These are phyloP conservation scores for Chlamydomonas asymmetrica DNA, from an alignment of 139 green algal genomes.

Conservation along the genomic window DNA sequence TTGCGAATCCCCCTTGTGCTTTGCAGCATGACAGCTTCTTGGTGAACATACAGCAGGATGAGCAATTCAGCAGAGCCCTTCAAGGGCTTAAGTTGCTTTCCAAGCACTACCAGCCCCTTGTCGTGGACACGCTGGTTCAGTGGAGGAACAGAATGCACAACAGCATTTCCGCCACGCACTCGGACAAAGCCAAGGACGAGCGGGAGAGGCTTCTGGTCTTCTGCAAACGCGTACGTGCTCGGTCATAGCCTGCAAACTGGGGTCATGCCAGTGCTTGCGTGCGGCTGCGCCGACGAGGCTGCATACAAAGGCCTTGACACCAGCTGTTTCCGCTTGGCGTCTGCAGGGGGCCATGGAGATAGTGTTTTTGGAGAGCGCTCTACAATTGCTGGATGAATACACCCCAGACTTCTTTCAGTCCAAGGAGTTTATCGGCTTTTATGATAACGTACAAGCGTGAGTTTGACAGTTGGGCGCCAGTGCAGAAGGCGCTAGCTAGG, in stretches of 20 bases:
- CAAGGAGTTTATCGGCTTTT: slow-evolving; percentile 43
- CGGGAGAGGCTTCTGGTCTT: slow-evolving; percentile 26
- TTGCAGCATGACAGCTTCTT: too few relatives aligned
- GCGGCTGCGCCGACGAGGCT: too few relatives aligned
- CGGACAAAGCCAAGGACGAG: slow-evolving; percentile 27
- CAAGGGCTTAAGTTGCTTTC: too few relatives aligned
- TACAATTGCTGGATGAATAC: slow-evolving; percentile 51
- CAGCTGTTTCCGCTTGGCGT: background rate
- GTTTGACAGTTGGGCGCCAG: background rate
- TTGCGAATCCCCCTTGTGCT: too few relatives aligned
- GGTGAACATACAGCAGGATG: too few relatives aligned
- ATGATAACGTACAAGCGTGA: slow-evolving; percentile 39
- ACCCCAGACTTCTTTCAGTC: slow-evolving; percentile 28
- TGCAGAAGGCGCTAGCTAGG: background rate
- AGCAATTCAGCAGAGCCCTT: too few relatives aligned
- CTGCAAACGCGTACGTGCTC: slow-evolving; percentile 40
- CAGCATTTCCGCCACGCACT: too few relatives aligned
- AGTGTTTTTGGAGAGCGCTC: slow-evolving; percentile 66
- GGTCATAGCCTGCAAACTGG: slow-evolving; percentile 6
- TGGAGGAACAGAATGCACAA: background rate
- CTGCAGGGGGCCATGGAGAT: slow-evolving; percentile 63
- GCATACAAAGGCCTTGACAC: background rate
- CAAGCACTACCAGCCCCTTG: background rate
- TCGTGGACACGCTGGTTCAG: background rate
- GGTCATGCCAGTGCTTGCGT: background rate